These are phyloP conservation scores for Phytophthora boehmeriae DNA, from an alignment of 352 stramenopile species.

Conservation along the genomic window DNA sequence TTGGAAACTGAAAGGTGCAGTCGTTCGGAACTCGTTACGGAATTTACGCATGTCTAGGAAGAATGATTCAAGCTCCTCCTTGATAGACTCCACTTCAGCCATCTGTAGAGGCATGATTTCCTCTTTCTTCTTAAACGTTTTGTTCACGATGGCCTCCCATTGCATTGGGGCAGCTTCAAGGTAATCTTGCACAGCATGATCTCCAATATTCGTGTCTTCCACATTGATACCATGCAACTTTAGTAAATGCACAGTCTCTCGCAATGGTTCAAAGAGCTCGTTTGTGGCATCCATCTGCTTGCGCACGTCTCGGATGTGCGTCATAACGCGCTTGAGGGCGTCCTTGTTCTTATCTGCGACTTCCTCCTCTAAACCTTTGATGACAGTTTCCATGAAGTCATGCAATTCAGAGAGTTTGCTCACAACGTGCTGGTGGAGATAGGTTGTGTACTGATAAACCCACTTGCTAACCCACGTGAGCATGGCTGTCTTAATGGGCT, in stretches of 20 bases:
- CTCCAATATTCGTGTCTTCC: constrained; percentile 86
- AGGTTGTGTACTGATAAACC: constrained; percentile 95
- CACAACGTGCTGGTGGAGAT: constrained; percentile 93
- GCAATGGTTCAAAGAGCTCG: constrained; percentile 95
- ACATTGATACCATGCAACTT: constrained; percentile 94
- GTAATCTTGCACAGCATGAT: constrained; percentile 89
- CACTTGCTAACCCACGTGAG: constrained; percentile 96
- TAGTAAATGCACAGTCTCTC: constrained; percentile 94
- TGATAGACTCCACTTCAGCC: constrained; percentile 94
- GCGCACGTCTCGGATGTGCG: constrained; percentile 94
- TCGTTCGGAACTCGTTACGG: constrained; percentile 93
- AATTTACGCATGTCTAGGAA: constrained; percentile 95
- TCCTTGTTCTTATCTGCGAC: constrained; percentile 94
- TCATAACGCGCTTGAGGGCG: constrained; percentile 97
- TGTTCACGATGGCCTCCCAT: constrained; percentile 98
- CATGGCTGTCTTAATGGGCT: constrained; percentile 97
- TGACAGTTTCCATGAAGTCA: constrained; percentile 94
- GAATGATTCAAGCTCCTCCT: constrained; percentile 94
- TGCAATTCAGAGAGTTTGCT: constrained; percentile 88
- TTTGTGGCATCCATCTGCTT: constrained; percentile 94
- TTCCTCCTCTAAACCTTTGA: constrained; percentile 90
- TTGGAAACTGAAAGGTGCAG: constrained; percentile 94
- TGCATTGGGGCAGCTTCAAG: constrained; percentile 96
- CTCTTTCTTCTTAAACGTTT: constrained; percentile 98
- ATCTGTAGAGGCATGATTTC: constrained; percentile 98